Percentiles rank a stretch among this genome's conserved stretches.
phyloP scores from a whole-genome alignment of 73 alveolate species.

The Paramecium sexaurelia region DNA sequence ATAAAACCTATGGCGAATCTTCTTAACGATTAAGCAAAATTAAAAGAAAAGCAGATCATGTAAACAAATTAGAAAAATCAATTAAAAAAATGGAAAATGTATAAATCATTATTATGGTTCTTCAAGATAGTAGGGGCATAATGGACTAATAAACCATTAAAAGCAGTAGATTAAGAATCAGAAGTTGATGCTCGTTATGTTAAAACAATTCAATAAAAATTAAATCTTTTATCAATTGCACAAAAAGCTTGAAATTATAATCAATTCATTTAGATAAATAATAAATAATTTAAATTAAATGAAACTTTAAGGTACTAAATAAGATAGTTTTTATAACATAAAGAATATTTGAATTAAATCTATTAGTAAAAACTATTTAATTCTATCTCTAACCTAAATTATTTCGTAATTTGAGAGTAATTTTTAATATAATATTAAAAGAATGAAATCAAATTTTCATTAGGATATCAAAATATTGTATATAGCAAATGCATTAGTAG shows the following conservation, averaged over 20 bases:
- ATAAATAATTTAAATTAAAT: background rate
- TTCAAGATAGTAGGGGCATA: background rate
- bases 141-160: constrained; percentile 24
- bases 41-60: background rate
- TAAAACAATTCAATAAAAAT: constrained; percentile 16
- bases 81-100: constrained; percentile 26
- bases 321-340: background rate
- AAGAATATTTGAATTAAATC: background rate
- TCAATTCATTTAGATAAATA: background rate
- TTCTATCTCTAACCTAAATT: too few species aligned
- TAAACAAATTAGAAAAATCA: background rate
- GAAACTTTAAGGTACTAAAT: background rate
- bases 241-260: background rate
- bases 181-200: constrained; percentile 23
- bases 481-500: too few species aligned
- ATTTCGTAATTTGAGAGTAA: constrained; percentile 78
- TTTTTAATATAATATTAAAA: too few species aligned
- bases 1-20: background rate
- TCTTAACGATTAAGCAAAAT: background rate
- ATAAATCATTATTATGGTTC: background rate
- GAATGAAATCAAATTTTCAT: too few species aligned
- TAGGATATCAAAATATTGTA: constrained; percentile 83
- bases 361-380: too few species aligned
- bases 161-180: constrained; percentile 6
- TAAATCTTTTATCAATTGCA: background rate